Conservation (phyloP, 1,139 yeast species). For the Yamadazyma conglobata region DNA sequence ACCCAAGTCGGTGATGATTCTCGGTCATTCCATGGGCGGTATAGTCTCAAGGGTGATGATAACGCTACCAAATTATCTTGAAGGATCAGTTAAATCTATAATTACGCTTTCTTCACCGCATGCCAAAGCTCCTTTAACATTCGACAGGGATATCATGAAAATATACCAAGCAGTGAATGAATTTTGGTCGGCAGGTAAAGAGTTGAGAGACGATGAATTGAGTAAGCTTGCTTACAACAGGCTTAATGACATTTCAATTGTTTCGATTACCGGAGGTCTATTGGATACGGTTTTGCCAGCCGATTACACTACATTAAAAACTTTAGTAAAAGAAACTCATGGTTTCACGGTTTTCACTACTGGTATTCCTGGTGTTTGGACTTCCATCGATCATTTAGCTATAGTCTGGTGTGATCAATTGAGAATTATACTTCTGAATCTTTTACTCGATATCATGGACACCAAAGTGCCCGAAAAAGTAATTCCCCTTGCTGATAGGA, state of each 20-base stretch:
- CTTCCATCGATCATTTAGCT: conserved; percentile 92
- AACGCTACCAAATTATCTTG: conserved; percentile 70
- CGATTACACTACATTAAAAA: conserved; percentile 79
- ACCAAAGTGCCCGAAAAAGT: conserved; percentile 42
- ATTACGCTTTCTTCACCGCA: conserved; percentile 92
- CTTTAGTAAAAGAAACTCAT: conserved; percentile 64
- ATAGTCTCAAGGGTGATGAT: conserved; percentile 81
- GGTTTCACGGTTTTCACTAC: conserved; percentile 85
- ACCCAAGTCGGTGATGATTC: conserved; percentile 71
- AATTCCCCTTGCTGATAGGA: conserved; percentile 47
- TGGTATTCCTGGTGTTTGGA: conserved; percentile 90
- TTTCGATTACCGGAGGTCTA: conserved; percentile 91
- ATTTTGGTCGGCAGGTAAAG: conserved; percentile 53
- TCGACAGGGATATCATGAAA: conserved; percentile 81
- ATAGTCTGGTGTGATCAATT: conserved; percentile 96
- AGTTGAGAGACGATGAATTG: conserved; percentile 16
- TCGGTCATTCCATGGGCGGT: conserved; percentile 98
- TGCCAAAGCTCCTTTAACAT: conserved; percentile 89
- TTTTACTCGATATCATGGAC: conserved; percentile 61
- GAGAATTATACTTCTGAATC: conserved; percentile 57
- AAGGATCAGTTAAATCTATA: conserved; percentile 75
- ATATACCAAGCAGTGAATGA: conserved; percentile 73
- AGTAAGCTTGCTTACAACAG: conserved; percentile 35
- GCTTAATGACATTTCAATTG: conserved; percentile 46
- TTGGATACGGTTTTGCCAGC: conserved; percentile 85